Conservation (phyloP, 768 basidiomycete genomes). For the Termitomyces sp. region DNA sequence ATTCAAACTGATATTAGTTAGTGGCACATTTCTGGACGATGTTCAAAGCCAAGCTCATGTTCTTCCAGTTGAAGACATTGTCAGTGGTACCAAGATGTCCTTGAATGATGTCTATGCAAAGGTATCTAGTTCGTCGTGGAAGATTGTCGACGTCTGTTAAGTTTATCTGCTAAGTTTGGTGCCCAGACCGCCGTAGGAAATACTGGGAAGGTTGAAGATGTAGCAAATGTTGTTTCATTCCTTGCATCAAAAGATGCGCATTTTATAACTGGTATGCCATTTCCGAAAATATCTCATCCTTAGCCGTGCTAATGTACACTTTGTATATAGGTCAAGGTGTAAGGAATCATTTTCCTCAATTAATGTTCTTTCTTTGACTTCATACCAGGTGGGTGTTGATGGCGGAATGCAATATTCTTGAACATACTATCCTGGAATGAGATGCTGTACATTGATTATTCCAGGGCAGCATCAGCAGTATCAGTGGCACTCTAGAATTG, state of each 20-base stretch:
- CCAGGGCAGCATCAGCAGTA: too few relatives aligned
- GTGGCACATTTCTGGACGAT: background rate
- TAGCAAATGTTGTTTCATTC: constrained; percentile 31
- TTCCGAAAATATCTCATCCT: background rate
- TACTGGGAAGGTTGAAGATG: constrained; percentile 22
- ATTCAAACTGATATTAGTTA: constrained; percentile 16
- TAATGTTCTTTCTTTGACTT: background rate
- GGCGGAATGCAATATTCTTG: constrained; percentile 4
- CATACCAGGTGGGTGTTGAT: constrained; percentile 2
- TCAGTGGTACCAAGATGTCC: background rate
- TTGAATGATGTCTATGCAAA: constrained; percentile 1
- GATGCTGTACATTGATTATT: too few relatives aligned
- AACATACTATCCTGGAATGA: background rate
- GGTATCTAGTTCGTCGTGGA: background rate
- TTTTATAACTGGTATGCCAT: constrained; percentile 25
- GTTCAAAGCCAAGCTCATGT: background rate
- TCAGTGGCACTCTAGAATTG: too few relatives aligned
- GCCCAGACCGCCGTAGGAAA: constrained; percentile 7
- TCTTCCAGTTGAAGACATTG: constrained; percentile 8
- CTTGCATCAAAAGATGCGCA: constrained; percentile 27
- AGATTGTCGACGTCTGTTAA: background rate
- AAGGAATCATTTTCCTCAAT: background rate
- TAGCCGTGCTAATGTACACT: background rate
- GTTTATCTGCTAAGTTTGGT: background rate
- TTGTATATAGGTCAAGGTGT: constrained; percentile 14